A percentile compares a stretch with the other conserved stretches of the same genome.
Conservation (phyloP, 179 eudicot species). For the Beta corolliflora region DNA sequence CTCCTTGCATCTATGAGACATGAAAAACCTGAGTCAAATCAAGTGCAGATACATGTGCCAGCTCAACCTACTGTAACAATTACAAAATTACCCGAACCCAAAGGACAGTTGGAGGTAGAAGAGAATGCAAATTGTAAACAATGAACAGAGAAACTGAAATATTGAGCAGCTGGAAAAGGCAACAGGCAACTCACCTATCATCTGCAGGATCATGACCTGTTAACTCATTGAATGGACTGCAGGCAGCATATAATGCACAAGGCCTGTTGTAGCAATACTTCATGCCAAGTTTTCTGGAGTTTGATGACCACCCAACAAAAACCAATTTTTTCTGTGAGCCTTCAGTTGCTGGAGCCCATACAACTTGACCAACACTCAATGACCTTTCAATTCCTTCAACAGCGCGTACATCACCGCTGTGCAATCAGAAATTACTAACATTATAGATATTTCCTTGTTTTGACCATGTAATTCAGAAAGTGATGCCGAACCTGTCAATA, state of each 20-base stretch:
- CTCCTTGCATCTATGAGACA: conserved; percentile 42
- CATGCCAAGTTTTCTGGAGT: conserved; percentile 79
- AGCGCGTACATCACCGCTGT: too few species aligned
- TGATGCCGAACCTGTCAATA: too few species aligned
- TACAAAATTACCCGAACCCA: conserved; percentile 1
- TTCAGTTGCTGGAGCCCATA: too few species aligned
- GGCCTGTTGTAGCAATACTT: conserved; percentile 85
- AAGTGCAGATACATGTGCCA: neutral
- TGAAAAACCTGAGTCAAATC: conserved; percentile 19
- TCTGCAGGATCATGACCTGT: conserved; percentile 25
- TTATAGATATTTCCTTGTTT: too few species aligned
- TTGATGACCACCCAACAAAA: conserved; percentile 91
- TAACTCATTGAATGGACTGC: conserved; percentile 53
- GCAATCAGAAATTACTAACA: too few species aligned
- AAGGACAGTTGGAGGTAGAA: neutral
- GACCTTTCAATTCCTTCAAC: too few species aligned
- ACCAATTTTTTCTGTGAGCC: conserved; percentile 55
- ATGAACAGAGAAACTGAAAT: neutral
- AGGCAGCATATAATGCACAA: conserved; percentile 74
- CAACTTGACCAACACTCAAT: too few species aligned
- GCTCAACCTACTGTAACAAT: neutral
- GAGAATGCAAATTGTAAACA: neutral
- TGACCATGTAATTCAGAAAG: too few species aligned
- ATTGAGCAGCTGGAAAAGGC: neutral
- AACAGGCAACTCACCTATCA: conserved; percentile 39